These are phyloP conservation scores for Daucus carota DNA, from an alignment of 129 eudicot species.

Conservation along the genomic window DNA sequence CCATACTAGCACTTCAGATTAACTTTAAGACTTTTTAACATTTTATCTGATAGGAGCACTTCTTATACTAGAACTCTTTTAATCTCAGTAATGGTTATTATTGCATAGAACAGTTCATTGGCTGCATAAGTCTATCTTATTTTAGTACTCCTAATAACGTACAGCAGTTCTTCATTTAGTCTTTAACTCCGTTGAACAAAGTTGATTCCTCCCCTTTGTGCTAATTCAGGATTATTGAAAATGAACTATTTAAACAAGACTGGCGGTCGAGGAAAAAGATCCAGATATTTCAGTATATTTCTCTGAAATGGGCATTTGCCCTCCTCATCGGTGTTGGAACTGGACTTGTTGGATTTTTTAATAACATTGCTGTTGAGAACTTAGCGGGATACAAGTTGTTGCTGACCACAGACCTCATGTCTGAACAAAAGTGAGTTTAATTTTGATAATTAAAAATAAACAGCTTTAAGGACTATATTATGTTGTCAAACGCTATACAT, in stretches of 20 bases:
- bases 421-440: slow-evolving; percentile 15
- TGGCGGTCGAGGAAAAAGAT: slow-evolving; percentile 29
- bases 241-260: slow-evolving; percentile 28
- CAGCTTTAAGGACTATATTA: not conserved
- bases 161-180: not conserved
- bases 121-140: not conserved
- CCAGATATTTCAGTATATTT: slow-evolving; percentile 25
- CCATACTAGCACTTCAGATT: not conserved
- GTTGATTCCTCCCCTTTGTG: not conserved
- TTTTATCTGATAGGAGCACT: not conserved
- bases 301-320: slow-evolving; percentile 26
- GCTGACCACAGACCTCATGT: slow-evolving; percentile 18
- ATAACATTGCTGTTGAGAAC: slow-evolving; percentile 25
- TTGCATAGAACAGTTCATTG: slow-evolving; percentile 1
- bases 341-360: slow-evolving; percentile 22
- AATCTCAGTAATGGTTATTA: not conserved
- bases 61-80: not conserved
- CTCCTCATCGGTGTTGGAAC: slow-evolving; percentile 24
- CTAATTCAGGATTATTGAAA: slow-evolving; percentile 25
- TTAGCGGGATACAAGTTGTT: slow-evolving; percentile 24
- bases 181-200: not conserved
- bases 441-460: not conserved
- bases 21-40: too few species aligned
- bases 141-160: not conserved
- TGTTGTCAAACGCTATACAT: not conserved